Base-by-base conservation (phyloP, 257 asterid species). In the Hygrophila difformis region DNA sequence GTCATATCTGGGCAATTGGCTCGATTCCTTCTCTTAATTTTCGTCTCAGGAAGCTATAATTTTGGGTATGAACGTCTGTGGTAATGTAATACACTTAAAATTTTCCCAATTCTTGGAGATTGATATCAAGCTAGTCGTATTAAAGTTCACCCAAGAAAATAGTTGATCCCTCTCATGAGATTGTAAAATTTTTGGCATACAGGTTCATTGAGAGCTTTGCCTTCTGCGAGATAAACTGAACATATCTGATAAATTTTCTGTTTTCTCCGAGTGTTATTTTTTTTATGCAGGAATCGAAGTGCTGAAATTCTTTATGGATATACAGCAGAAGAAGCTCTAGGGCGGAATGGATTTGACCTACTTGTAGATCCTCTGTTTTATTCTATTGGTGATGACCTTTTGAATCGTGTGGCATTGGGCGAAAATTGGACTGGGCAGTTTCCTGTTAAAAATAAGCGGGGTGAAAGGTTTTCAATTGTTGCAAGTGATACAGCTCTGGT, bases 391-490 rank as follows among this genome's bases (percentile, higher is more conserved):
- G 55, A 39, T 33, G 55, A 70, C 65, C 78, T 91, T 40, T 51
- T 91, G 40, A 22, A 57, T 21, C 79, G 78, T 17, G 88, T 79
- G 26, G 24, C 54, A 3, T 60, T 51, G 69, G 99, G 97, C 37
- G 87, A 91, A 56, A 72, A 65, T 63, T 91, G 97, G 97, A 86
- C 89, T 0, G 99, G 99, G 33, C 89, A 78, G 70, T 78, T 80
- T 66, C 97, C 94, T 1, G 76, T 82, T 21, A 78, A 56, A 64
- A 67, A 70, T 34, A 86, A 76, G 82, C 73, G 53, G 23, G 95
- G 97, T 14, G 76, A 74, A 13, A 83, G 77, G 55, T 81, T 91
- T 41, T 40, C 62, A 56, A 68, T 74, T 16, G 62, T 73, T 50
- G 84, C 78, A 37, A 91, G 87, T 20, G 70, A 82, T 44, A 65